Percentiles rank a stretch among this genome's conserved stretches.
Evolutionary conservation across 2,329 filamentous ascomycete species (phyloP).

Genomic region (Elsinoe perseae): DNA sequence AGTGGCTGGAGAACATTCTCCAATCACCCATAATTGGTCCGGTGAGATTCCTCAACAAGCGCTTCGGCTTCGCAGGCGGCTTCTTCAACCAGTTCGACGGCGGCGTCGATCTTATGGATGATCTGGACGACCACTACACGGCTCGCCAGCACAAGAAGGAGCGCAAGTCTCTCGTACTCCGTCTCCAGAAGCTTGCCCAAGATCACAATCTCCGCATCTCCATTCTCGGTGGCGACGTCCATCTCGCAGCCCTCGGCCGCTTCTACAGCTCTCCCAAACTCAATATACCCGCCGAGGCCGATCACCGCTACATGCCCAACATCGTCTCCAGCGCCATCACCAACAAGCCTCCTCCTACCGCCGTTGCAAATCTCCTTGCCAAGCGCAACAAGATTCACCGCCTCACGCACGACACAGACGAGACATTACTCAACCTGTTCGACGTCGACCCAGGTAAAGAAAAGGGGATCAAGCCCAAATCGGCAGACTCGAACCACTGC

Average conservation of each 20-base stretch:
- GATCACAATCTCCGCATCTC: constrained; percentile 51
- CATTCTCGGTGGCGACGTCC: constrained; percentile 58
- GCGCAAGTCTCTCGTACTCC: constrained; percentile 62
- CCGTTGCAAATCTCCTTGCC: constrained; percentile 57
- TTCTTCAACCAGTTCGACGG: constrained; percentile 94
- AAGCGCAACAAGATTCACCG: constrained; percentile 59
- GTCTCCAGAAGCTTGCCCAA: constrained; percentile 53
- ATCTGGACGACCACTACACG: constrained; percentile 70
- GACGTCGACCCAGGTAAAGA: constrained; percentile 48
- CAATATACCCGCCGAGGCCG: constrained; percentile 48
- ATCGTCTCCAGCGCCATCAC: constrained; percentile 58
- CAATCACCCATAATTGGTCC: constrained; percentile 79
- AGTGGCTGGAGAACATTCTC: constrained; percentile 94
- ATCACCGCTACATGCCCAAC: constrained; percentile 58
- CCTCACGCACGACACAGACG: constrained; percentile 54
- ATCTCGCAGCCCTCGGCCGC: constrained; percentile 54
- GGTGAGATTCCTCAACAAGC: constrained; percentile 80
- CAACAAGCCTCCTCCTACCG: constrained; percentile 58
- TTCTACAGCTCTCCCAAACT: constrained; percentile 57
- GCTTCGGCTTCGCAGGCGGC: constrained; percentile 76
- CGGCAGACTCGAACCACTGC: constrained; percentile 65
- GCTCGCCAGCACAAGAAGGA: constrained; percentile 86
- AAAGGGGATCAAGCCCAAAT: constrained; percentile 49
- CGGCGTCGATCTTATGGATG: constrained; percentile 56
- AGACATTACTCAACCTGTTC: constrained; percentile 56